Evolutionary conservation across 768 basidiomycete genomes (phyloP).

Genomic region (Boletus vermiculosoides): DNA sequence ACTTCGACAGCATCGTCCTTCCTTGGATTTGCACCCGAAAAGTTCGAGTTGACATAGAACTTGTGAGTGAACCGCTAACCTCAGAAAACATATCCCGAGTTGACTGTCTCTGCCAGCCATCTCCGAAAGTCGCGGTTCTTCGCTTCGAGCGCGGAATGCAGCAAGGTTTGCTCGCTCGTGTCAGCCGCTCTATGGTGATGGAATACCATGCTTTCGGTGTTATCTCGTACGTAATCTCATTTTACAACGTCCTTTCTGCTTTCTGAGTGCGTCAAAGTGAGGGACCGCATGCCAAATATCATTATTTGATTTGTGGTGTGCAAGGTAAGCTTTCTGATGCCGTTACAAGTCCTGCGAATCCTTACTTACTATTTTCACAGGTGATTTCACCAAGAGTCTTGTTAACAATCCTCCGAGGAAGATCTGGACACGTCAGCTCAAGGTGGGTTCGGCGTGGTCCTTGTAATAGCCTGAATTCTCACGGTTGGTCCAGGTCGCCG

Average conservation of each 20-base stretch:
- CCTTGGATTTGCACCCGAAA: constrained; percentile 77
- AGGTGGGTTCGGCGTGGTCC: constrained; percentile 41
- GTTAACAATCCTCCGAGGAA: constrained; percentile 67
- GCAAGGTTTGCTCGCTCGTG: constrained; percentile 71
- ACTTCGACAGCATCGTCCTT: constrained; percentile 52
- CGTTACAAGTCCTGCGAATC: not conserved
- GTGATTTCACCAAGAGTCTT: constrained; percentile 74
- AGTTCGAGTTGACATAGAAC: constrained; percentile 71
- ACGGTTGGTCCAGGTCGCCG: constrained; percentile 55
- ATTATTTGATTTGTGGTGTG: constrained; percentile 80
- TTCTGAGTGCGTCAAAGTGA: constrained; percentile 45
- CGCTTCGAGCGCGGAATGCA: constrained; percentile 84
- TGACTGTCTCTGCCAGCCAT: constrained; percentile 49
- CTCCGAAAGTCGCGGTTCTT: constrained; percentile 74
- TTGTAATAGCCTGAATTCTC: constrained; percentile 9
- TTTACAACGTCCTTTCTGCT: not conserved
- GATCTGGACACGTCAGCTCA: constrained; percentile 78
- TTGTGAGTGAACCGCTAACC: constrained; percentile 44
- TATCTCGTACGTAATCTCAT: constrained; percentile 52
- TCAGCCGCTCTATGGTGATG: constrained; percentile 71
- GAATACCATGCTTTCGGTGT: constrained; percentile 85
- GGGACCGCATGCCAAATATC: constrained; percentile 68
- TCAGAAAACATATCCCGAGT: not conserved
- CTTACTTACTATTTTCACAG: constrained; percentile 26
- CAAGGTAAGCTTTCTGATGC: constrained; percentile 44